Evolutionary conservation across 306 rosid species (phyloP), one percentile per base, ranked within the genome.

Genomic region (Malus domestica): DNA sequence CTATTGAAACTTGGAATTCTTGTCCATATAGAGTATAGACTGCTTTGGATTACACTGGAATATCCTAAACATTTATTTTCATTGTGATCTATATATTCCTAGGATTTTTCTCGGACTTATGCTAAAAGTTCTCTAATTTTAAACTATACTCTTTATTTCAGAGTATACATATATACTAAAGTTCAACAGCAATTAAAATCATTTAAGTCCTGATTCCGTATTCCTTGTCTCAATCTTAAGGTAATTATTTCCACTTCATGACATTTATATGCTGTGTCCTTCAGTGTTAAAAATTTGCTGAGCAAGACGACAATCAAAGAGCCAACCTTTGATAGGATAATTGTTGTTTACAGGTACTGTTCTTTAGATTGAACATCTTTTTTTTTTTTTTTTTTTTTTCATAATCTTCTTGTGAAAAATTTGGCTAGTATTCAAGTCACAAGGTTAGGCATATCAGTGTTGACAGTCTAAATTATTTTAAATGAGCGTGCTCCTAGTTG

Each of bases 291-390:
- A 62, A 92, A 83, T 73, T 80, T 95, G 80, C 71, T 92, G 82
- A 83, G 93, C 85, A 90, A 92, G 87, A 90, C 81, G 66, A 82
- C 87, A 74, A 90, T 95, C 81, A 96, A 95, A 85, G 99, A 95
- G 87, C 99, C 99, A 13, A 95, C 99, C 69, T 95, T 95, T 81
- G 99, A 92, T 85, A 80, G 97, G 89, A 90, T 95, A 42, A 95
- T 92, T 84, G 99, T 95, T 65, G 87, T 92, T 76, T 92, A 95
- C 96, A 90, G 99, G 99, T 95, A 86, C 66, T 63, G 10, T 59
- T 29, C 10, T 59, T 12, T 52, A 14, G 6, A 52, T 2, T 40
- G 23, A 8, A 29, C 3, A 1, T 15, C 75, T 20, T 54, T 18
- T 71, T 27, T 70, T 15, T 44, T 3, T 23, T 23, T 23, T 23